Evolutionary conservation across 176 grass and related monocot species (phyloP), one percentile per base, ranked within the genome.

Genomic region (Hsuehochloa calcarea): DNA sequence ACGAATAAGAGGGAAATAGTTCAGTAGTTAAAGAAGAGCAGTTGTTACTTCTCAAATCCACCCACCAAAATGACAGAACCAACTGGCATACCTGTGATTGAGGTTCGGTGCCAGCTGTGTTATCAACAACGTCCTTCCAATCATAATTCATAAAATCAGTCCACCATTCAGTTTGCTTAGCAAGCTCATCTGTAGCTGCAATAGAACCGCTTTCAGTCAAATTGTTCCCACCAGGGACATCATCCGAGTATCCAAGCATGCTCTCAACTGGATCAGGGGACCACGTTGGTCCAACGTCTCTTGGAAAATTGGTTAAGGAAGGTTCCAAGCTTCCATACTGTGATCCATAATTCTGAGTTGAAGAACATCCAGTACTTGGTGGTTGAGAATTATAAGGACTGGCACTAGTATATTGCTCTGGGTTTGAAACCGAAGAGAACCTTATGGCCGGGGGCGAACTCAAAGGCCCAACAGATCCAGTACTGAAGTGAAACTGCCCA

Each of bases 141-240:
- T 88, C 85, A 47, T 77, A 82, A 68, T 73, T 87, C 77, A 93
- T 88, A 25, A 93, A 82, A 46, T 87, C 82, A 10, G 78, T 90
- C 88, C 88, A 88, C 91, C 88, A 93, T 88, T 93, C 91, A 47
- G 59, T 85, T 79, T 88, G 85, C 72, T 90, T 90, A 47, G 66
- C 79, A 38, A 93, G 79, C 55, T 93, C 88, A 74, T 88, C 88
- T 56, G 88, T 68, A 68, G 41, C 74, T 35, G 22, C 82, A 74
- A 90, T 44, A 74, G 66, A 78, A 70, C 34, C 80, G 79, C 23
- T 85, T 54, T 29, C 82, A 69, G 69, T 69, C 78, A 86, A 74
- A 83, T 75, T 90, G 68, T 85, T 88, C 55, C 43, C 84, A 62
- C 25, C 51, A 75, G 85, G 68, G 61, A 82, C 50, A 93, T 85